A percentile compares a stretch with the other conserved stretches of the same genome.
Evolutionary conservation across 768 basidiomycete genomes (phyloP).

Genomic region (Albatrellus ellisii): DNA sequence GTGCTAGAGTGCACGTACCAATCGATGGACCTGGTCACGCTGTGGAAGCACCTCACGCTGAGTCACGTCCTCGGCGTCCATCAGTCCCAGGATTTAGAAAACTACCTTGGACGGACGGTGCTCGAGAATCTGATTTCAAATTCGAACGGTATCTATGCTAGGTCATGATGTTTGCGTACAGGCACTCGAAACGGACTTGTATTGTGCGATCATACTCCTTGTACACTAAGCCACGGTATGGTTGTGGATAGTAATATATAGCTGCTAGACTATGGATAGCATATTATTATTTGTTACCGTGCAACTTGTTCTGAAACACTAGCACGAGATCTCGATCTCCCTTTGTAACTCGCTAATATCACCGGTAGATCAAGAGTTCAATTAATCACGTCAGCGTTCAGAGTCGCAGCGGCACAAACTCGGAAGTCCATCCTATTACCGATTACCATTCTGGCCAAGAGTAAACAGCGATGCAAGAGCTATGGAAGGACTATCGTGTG

Average conservation of each 20-base stretch:
- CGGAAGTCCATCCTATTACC: background rate
- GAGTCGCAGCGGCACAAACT: too few species aligned
- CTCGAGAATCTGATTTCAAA: background rate
- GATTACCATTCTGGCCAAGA: background rate
- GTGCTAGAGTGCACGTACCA: background rate
- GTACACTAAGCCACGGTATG: background rate
- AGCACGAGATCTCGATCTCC: background rate
- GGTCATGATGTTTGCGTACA: background rate
- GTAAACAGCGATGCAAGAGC: background rate
- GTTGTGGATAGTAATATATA: background rate
- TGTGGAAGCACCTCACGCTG: background rate
- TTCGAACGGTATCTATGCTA: background rate
- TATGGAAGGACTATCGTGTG: background rate
- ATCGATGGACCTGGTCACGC: background rate
- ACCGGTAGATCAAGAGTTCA: background rate
- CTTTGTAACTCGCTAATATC: background rate
- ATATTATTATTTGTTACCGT: too few species aligned
- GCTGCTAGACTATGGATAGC: too few species aligned
- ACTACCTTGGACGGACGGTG: background rate
- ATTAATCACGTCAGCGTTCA: background rate
- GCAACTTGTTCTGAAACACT: background rate
- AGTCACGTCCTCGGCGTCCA: background rate
- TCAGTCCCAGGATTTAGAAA: background rate
- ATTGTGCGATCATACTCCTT: background rate
- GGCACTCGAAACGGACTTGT: background rate